Evolutionary conservation across 1,284 basidiomycete genomes (phyloP).

Genomic region (Pascua sp.): DNA sequence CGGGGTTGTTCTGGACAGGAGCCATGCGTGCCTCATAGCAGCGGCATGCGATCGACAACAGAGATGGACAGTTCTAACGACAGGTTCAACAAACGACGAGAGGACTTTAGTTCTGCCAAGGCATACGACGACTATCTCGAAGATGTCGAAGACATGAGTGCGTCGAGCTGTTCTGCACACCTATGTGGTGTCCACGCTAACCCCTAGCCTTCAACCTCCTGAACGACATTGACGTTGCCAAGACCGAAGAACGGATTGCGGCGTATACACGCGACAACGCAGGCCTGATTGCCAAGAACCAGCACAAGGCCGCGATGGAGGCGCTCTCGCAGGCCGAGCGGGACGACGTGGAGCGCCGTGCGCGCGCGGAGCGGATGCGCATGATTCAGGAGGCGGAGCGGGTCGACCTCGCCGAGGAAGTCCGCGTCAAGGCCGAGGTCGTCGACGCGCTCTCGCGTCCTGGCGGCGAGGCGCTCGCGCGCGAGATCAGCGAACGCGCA

Average conservation of each 20-base stretch:
- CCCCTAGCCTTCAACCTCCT: conserved; percentile 85
- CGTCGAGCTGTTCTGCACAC: conserved; percentile 35
- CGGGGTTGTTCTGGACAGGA: neutral
- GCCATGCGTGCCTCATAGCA: too few species aligned
- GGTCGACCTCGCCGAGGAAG: conserved; percentile 54
- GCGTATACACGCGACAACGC: conserved; percentile 77
- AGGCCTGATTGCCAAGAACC: conserved; percentile 70
- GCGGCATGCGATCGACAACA: too few species aligned
- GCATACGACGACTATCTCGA: conserved; percentile 97
- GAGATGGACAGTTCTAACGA: conserved; percentile 13
- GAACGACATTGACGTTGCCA: conserved; percentile 77
- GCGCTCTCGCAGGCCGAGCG: conserved; percentile 55
- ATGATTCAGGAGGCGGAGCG: conserved; percentile 66
- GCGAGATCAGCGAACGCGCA: conserved; percentile 61
- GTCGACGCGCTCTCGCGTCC: conserved; percentile 70
- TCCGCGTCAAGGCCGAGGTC: conserved; percentile 55
- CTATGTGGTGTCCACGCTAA: neutral
- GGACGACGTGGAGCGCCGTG: conserved; percentile 65
- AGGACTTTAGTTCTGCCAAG: conserved; percentile 78
- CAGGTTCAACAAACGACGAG: conserved; percentile 87
- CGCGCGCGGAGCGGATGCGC: conserved; percentile 62
- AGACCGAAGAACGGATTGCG: conserved; percentile 79
- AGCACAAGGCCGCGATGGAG: conserved; percentile 61
- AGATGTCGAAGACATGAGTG: conserved; percentile 91
- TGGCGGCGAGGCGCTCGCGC: conserved; percentile 32